Conservation (phyloP, 2,329 filamentous ascomycete species). For the Blastomyces parvus region DNA sequence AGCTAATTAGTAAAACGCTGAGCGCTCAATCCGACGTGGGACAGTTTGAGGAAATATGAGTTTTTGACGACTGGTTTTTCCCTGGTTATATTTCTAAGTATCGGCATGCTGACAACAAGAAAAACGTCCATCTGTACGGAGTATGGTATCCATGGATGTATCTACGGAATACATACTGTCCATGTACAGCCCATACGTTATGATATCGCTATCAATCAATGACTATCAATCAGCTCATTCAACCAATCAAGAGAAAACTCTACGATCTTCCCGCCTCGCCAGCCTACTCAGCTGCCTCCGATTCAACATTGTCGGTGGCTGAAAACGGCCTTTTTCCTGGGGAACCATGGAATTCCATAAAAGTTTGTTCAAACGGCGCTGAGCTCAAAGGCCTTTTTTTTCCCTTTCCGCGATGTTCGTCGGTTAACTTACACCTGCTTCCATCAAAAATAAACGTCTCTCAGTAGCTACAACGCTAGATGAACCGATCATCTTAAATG, state of each 20-base stretch:
- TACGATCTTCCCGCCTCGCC: no score
- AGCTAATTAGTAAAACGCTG: neutral
- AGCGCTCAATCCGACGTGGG: neutral
- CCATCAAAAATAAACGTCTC: neutral
- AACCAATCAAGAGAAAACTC: no score
- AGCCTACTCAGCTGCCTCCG: no score
- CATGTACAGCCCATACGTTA: no score
- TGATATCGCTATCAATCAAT: neutral
- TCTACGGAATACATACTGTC: no score
- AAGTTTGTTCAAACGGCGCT: neutral
- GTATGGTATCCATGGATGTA: neutral
- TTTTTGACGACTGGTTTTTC: neutral
- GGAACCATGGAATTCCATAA: neutral
- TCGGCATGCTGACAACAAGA: neutral
- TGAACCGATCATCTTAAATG: neutral
- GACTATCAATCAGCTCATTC: no score
- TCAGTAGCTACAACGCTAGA: neutral
- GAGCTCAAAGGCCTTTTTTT: no score
- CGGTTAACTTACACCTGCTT: neutral
- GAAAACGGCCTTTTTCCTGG: neutral
- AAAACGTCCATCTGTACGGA: neutral
- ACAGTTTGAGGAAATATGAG: neutral
- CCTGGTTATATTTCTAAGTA: neutral
- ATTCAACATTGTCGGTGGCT: neutral
- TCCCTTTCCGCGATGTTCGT: neutral